Percentiles rank a stretch among this genome's conserved stretches.
These are phyloP conservation scores for Umbelopsis sp. DNA, from an alignment of 192 early-diverging fungal genomes.

Conservation along the genomic window DNA sequence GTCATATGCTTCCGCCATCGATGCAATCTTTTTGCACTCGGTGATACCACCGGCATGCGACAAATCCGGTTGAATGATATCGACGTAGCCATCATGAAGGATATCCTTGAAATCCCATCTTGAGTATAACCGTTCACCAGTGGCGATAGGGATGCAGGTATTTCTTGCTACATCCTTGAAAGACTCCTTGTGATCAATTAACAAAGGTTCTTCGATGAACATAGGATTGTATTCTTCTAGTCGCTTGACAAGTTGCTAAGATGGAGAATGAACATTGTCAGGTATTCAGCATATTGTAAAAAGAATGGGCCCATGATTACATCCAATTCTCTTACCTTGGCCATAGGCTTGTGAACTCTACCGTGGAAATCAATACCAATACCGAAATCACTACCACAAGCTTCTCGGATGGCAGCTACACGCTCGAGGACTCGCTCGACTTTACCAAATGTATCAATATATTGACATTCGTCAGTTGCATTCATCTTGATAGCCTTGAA, in stretches of 20 bases:
- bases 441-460: constrained; percentile 16
- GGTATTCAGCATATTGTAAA: neutral
- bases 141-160: constrained; percentile 21
- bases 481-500: constrained; percentile 25
- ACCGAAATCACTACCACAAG: constrained; percentile 18
- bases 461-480: constrained; percentile 2
- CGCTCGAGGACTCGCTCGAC: constrained; percentile 14
- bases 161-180: constrained; percentile 14
- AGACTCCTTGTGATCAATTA: constrained; percentile 8
- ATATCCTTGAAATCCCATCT: constrained; percentile 22
- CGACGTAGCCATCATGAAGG: constrained; percentile 21
- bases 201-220: constrained; percentile 20
- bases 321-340: neutral
- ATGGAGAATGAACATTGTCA: neutral
- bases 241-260: neutral
- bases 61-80: constrained; percentile 24
- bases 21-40: constrained; percentile 20
- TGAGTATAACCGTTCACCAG: constrained; percentile 9
- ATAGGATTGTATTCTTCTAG: constrained; percentile 17
- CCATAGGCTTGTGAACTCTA: constrained; percentile 23
- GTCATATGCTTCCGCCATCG: constrained; percentile 25
- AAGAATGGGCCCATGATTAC: neutral
- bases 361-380: constrained; percentile 25
- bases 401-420: constrained; percentile 18
- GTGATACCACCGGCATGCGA: constrained; percentile 26